A percentile compares a stretch with the other conserved stretches of the same genome.
Conservation (phyloP, 2,329 filamentous ascomycete genomes). For the Colletotrichum agaves region DNA sequence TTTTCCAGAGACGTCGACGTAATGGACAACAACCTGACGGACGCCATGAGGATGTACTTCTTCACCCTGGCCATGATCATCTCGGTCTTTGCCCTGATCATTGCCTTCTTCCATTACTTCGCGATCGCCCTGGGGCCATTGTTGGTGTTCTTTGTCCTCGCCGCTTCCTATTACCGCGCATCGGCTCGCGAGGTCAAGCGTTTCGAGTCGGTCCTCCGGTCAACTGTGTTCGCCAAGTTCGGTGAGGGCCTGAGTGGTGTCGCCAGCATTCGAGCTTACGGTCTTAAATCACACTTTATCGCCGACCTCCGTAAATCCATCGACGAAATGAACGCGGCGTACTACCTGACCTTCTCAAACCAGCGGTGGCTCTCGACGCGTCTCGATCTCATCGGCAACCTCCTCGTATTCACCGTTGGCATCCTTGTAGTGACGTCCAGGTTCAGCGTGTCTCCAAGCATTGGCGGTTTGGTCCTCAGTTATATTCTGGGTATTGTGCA, state of each 20-base stretch:
- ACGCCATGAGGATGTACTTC: constrained; percentile 93
- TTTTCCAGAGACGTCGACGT: constrained; percentile 96
- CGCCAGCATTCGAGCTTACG: constrained; percentile 89
- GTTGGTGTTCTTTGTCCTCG: constrained; percentile 80
- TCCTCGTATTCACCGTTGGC: constrained; percentile 87
- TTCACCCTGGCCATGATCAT: constrained; percentile 85
- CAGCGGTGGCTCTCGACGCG: constrained; percentile 92
- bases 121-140: constrained; percentile 71
- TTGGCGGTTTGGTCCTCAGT: constrained; percentile 86
- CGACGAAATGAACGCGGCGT: constrained; percentile 92
- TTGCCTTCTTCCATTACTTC: constrained; percentile 95
- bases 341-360: constrained; percentile 95
- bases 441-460: constrained; percentile 86
- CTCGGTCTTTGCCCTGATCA: constrained; percentile 88
- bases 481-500: constrained; percentile 95
- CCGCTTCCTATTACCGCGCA: constrained; percentile 87
- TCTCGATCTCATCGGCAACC: constrained; percentile 84
- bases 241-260: constrained; percentile 87
- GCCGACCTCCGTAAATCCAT: constrained; percentile 76
- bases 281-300: constrained; percentile 80
- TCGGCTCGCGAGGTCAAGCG: constrained; percentile 96
- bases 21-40: constrained; percentile 92
- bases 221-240: constrained; percentile 89
- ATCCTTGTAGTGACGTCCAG: constrained; percentile 93
- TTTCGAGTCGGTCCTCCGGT: constrained; percentile 89